Evolutionary conservation across 192 early-diverging fungal genomes (phyloP), one percentile per base, ranked within the genome.

Genomic region (Paraglomus brasilianum): DNA sequence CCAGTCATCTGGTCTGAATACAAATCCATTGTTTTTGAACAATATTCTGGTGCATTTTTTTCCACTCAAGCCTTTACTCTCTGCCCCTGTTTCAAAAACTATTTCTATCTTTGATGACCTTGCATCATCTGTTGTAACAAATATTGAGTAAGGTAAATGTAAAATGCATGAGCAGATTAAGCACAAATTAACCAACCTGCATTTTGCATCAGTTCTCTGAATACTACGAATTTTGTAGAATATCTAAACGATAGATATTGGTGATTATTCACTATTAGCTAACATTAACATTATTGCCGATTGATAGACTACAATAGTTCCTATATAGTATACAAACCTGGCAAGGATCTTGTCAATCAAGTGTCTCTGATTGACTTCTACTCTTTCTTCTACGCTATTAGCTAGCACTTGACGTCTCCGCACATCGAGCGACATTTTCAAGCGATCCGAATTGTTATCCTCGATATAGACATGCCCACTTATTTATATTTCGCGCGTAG

Each of bases 261-360:
- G 1, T 8, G 8, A 60, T 51, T 68, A 15, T 9, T 52, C 19
- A 46, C 44, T 42, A 7, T 19, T 45, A 57, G 59, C 36, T 11
- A 52, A 22, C 0, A 0, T 5, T 11, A 52, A 22, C 0, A 0
- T 5, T 30, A 30, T 30, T 30, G 30, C 30, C 30, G 3, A 30
- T 30, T 30, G 30, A 30, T 30, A 30, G 30, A 30, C 51, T 17
- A 53, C 21, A 30, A 1, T 30, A 30, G 3, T 3, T 30, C 30
- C 30, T 30, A 19, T 58, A 48, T 39, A 79, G 57, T 24, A 66
- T 55, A 65, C 41, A 42, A 71, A 83, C 80, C 87, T 77, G 13
- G 91, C 92, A 7, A 95, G 80, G 45, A 94, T 93, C 81, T 96
- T 96, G 74, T 96, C 94, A 72, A 96, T 93, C 22, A 96, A 80